A percentile compares a stretch with the other conserved stretches of the same genome.
phyloP scores from a whole-genome alignment of 106 monocot genomes.

The Allium sativum region DNA sequence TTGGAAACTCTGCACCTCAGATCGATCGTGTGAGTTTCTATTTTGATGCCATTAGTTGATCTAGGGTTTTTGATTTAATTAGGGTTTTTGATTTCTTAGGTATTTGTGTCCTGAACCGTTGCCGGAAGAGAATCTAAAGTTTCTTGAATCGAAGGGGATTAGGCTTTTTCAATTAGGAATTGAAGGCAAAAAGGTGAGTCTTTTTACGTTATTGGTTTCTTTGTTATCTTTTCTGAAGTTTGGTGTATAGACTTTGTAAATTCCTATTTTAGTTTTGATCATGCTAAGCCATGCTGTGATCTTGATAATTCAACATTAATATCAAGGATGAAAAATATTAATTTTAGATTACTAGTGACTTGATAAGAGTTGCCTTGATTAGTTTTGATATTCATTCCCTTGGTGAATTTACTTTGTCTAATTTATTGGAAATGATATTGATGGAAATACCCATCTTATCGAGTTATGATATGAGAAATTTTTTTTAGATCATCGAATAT shows the following conservation, averaged over 20 bases:
- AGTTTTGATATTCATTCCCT: neutral
- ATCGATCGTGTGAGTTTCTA: constrained; percentile 15
- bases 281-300: too few relatives aligned
- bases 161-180: constrained; percentile 26
- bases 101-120: constrained; percentile 25
- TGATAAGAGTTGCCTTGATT: neutral
- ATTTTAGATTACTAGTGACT: neutral
- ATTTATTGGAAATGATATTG: too few relatives aligned
- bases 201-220: neutral
- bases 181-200: constrained; percentile 18
- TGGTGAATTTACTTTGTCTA: too few relatives aligned
- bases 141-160: constrained; percentile 13
- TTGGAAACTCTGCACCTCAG: constrained; percentile 15
- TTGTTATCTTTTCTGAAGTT: neutral
- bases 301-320: neutral
- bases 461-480: neutral
- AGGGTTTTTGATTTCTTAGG: constrained; percentile 3
- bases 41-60: neutral
- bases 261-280: neutral
- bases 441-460: too few relatives aligned
- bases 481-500: neutral
- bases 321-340: neutral
- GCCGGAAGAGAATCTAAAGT: constrained; percentile 8
- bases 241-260: neutral
- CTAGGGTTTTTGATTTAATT: constrained; percentile 6